Evolutionary conservation across 768 basidiomycete species (phyloP), one percentile per base, ranked within the genome.

Genomic region (Xerocomellus intermedius): DNA sequence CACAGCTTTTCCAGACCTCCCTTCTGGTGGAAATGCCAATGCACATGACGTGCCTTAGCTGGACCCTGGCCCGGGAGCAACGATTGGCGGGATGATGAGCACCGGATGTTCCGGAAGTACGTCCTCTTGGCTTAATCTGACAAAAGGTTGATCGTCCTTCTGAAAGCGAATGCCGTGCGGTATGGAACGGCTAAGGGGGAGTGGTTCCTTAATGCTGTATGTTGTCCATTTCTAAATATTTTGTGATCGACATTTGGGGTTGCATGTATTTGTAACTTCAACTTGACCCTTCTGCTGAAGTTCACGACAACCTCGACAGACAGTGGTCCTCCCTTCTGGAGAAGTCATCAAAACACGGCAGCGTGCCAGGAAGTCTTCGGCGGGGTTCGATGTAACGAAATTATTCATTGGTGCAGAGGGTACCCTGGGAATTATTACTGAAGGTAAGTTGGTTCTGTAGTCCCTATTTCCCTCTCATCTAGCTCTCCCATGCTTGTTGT

Each of bases 111-210:
- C 86, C 5, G 91, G 92, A 55, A 93, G 92, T 81, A 74, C 68
- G 74, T 73, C 61, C 14, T 42, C 19, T 14, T 48, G 6, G 10
- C 14, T 32, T 6, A 19, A 22, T 28, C 19, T 42, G n/a, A 44
- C 13, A 8, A 37, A 32, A 82, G 5, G n/a, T 42, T 49, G 32
- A 53, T 26, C 1, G 49, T 36, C 8, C 12, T 48, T 52, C 21
- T 45, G 8, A n/a, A 60, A 67, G 89, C 89, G 0, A 91, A 90
- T 60, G 88, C 89, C 2, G 90, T 91, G 2, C 75, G 91, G 22
- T 95, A 94, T 65, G 94, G 91, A 10, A 95, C 92, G 8, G 92
- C 91, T 0, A 91, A 87, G 66, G 89, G 78, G 0, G 92, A 94
- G 73, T 94, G 92, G 93, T 91, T 95, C 64, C 74, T 95, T 39